Conservation (phyloP, 345 rosid genomes). For the Murraya paniculata region DNA sequence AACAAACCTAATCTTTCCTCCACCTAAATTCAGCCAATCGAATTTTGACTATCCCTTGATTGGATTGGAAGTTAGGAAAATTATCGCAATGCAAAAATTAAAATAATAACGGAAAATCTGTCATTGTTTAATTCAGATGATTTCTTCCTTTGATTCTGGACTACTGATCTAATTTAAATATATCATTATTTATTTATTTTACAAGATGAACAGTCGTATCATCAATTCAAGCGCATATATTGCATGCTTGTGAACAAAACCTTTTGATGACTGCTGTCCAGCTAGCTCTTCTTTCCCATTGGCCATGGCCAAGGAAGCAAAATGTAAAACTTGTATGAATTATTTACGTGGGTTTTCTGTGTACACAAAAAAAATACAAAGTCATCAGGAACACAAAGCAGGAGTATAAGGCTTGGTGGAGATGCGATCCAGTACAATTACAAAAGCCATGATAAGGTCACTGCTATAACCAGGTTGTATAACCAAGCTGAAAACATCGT, state of each 20-base stretch:
- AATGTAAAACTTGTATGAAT: not conserved
- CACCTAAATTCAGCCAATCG: not conserved
- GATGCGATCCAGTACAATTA: constrained; percentile 48
- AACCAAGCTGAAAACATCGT: constrained; percentile 46
- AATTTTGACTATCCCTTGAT: not conserved
- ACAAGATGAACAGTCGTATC: not conserved
- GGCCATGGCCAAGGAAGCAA: not conserved
- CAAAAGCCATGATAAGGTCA: constrained; percentile 43
- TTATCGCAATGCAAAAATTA: not conserved
- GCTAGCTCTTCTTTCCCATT: not conserved
- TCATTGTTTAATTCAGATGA: too few relatives aligned
- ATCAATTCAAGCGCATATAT: not conserved
- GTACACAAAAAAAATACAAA: too few relatives aligned
- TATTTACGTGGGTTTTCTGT: not conserved
- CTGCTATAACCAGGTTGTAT: constrained; percentile 40
- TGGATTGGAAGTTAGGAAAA: not conserved
- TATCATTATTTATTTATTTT: too few relatives aligned
- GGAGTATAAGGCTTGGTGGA: constrained; percentile 26
- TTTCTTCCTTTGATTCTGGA: too few relatives aligned
- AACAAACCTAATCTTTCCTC: too few relatives aligned
- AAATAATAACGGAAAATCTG: not conserved
- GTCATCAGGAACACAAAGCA: constrained; percentile 31
- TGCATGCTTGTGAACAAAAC: not conserved
- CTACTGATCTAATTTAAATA: too few relatives aligned
- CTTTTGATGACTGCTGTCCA: not conserved